phyloP scores from a whole-genome alignment of 345 rosid genomes.

The Durio zibethinus region DNA sequence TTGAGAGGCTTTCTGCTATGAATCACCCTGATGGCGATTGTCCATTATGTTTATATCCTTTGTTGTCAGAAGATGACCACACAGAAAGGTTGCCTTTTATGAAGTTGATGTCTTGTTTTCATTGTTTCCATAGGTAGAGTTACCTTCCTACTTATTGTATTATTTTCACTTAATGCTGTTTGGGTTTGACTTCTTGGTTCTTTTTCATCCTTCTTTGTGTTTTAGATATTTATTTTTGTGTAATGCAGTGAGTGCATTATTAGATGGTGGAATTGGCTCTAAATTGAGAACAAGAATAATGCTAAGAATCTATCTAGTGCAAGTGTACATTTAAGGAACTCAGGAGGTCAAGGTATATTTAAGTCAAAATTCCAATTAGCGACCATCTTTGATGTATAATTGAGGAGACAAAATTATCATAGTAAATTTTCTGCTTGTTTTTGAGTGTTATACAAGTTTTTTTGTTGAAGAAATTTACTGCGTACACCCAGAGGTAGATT shows the following conservation, averaged over 20 bases:
- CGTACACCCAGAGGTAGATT: background rate
- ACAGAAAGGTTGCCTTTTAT: slow-evolving; percentile 58
- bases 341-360: slow-evolving; percentile 40
- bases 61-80: slow-evolving; percentile 53
- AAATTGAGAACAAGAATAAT: slow-evolving; percentile 40
- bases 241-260: slow-evolving; percentile 73
- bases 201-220: slow-evolving; percentile 10
- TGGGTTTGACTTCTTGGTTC: slow-evolving; percentile 1
- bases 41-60: slow-evolving; percentile 71
- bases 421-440: background rate
- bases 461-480: background rate
- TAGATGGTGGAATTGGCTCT: slow-evolving; percentile 93
- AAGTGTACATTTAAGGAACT: slow-evolving; percentile 20
- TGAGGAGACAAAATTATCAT: background rate
- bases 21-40: slow-evolving; percentile 92
- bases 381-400: background rate
- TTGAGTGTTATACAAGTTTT: background rate
- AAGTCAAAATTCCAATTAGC: background rate
- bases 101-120: slow-evolving; percentile 99
- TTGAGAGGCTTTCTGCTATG: slow-evolving; percentile 73
- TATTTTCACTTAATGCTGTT: background rate
- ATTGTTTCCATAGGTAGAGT: slow-evolving; percentile 82
- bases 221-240: slow-evolving; percentile 7
- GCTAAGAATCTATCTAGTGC: slow-evolving; percentile 24
- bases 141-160: background rate